Conservation (phyloP, 257 asterid species). For the Solanum gandarillasii region DNA sequence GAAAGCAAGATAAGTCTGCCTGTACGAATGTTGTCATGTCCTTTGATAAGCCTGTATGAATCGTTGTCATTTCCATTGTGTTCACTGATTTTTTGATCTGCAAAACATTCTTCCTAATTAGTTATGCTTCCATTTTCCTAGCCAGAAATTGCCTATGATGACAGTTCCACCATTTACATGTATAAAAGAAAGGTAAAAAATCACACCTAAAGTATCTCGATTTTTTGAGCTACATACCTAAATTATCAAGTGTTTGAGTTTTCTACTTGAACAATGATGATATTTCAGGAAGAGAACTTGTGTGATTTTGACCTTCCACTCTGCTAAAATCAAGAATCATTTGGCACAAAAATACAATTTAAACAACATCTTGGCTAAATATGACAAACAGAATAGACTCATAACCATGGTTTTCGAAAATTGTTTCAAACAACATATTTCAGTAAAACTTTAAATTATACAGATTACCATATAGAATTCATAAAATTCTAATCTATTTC, state of each 20-base stretch:
- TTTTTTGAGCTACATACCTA: neutral
- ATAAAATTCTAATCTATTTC: too few species aligned
- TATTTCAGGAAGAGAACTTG: neutral
- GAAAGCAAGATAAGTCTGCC: conserved; percentile 21
- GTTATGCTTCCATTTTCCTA: neutral
- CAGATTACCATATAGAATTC: too few species aligned
- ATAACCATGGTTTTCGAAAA: neutral
- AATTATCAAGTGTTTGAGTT: neutral
- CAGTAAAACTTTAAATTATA: neutral
- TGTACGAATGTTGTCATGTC: conserved; percentile 13
- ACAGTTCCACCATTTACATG: too few species aligned
- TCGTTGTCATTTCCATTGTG: neutral
- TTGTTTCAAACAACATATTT: neutral
- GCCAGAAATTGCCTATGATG: neutral
- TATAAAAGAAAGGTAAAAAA: neutral
- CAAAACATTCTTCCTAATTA: neutral
- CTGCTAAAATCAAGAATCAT: neutral
- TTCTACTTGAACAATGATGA: neutral
- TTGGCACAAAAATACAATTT: neutral
- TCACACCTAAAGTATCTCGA: neutral
- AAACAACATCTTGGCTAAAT: neutral
- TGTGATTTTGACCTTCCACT: neutral
- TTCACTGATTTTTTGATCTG: neutral
- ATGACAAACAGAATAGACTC: neutral
- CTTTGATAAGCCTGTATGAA: neutral